Base-by-base conservation (phyloP, 2,329 filamentous ascomycete genomes). In the Trematosphaeria pertusa region DNA sequence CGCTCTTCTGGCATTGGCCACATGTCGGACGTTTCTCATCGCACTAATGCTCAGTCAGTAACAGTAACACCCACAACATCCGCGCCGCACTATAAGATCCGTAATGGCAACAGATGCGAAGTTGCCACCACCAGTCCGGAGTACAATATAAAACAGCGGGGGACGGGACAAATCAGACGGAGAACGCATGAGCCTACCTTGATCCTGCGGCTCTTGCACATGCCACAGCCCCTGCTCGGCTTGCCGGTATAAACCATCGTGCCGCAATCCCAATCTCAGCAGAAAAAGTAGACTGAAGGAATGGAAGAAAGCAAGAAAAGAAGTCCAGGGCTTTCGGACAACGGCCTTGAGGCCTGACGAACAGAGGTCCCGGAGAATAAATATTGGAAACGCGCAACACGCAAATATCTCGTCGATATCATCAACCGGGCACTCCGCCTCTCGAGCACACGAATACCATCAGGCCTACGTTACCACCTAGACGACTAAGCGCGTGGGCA, bases 121-220 rank as follows among this genome's bases (percentile, higher is more conserved):
- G 15, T 33, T 32, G 18, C 20, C 17, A 33, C 24, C 35, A 26
- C 33, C 15, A 43, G 32, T 33, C 24, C 12, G 36, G 45, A 30
- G 37, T 53, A 46, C 31, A 32, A 43, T 32, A n/a, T 42, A 43
- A 38, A 36, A 26, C 42, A 36, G 35, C 35, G 34, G 43, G 30
- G 26, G 34, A 30, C 20, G 10, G 20, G 26, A 21, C 9, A 37
- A 37, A 18, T n/a, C n/a, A n/a, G n/a, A n/a, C n/a, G n/a, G n/a
- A n/a, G n/a, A n/a, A n/a, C n/a, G n/a, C n/a, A n/a, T n/a, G n/a
- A 40, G 61, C 77, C 53, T 77, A 87, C 87, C 81, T 89, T 89
- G 65, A 90, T 89, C 59, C 87, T 80, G 55, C 87, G 80, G 26
- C 81, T 87, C 66, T 87, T 82, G 68, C 87, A 90, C 82, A 87